These are phyloP conservation scores for Aspergillaceae sp. DNA, from an alignment of 2,329 filamentous ascomycete species.

Conservation along the genomic window DNA sequence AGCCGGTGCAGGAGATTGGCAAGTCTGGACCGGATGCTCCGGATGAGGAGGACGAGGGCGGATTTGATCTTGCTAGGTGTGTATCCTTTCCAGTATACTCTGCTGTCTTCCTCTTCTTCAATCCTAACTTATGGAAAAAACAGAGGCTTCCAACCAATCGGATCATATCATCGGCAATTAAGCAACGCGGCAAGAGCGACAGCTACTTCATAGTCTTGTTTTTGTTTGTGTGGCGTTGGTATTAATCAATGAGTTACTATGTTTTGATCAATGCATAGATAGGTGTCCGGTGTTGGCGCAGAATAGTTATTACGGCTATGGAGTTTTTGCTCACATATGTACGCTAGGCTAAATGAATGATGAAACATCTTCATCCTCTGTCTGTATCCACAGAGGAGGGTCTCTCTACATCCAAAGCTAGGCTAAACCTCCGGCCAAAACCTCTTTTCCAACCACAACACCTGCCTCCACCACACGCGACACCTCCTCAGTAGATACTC, in stretches of 20 bases:
- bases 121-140: constrained; percentile 3
- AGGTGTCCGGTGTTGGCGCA: not conserved
- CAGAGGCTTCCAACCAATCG: constrained; percentile 43
- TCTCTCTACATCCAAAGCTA: too few relatives aligned
- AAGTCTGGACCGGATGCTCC: too few relatives aligned
- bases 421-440: constrained; percentile 48
- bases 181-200: constrained; percentile 31
- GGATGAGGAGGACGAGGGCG: constrained; percentile 33
- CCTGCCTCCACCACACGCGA: constrained; percentile 42
- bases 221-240: not conserved
- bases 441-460: constrained; percentile 47
- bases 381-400: too few relatives aligned
- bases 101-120: not conserved
- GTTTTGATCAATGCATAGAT: constrained; percentile 1
- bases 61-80: constrained; percentile 41
- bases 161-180: constrained; percentile 37
- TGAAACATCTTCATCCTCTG: too few relatives aligned
- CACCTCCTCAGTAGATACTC: constrained; percentile 35
- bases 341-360: too few relatives aligned
- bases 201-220: constrained; percentile 12
- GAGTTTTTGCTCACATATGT: too few relatives aligned
- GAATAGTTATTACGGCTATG: too few relatives aligned
- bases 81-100: constrained; percentile 7
- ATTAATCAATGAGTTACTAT: not conserved
- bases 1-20: not conserved